These are phyloP conservation scores for Entomortierella beljakovae DNA, from an alignment of 192 early-diverging fungal species.

Conservation along the genomic window DNA sequence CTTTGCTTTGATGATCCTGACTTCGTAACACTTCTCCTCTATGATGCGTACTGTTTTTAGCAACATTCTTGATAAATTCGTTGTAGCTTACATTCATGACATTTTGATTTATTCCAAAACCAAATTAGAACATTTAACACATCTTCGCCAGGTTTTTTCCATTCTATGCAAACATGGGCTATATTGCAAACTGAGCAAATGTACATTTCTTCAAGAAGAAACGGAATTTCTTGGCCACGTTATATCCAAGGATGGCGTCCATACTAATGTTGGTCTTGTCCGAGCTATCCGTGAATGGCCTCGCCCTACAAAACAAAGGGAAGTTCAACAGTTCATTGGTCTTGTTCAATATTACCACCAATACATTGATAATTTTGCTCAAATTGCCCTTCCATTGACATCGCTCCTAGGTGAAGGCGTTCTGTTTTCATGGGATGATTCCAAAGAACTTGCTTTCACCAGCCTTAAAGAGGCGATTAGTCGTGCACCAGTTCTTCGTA, in stretches of 20 bases:
- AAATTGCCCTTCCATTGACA: neutral
- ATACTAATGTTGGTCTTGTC: neutral
- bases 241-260: slow-evolving; percentile 9
- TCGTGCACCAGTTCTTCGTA: slow-evolving; percentile 32
- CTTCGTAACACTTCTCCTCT: slow-evolving; percentile 62
- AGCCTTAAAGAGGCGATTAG: slow-evolving; percentile 27
- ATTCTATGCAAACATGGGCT: slow-evolving; percentile 31
- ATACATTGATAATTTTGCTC: neutral
- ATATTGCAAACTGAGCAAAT: slow-evolving; percentile 39
- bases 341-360: slow-evolving; percentile 11
- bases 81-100: slow-evolving; percentile 53
- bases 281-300: slow-evolving; percentile 27
- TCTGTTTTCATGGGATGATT: neutral
- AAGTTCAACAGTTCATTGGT: no score
- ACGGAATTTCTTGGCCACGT: slow-evolving; percentile 16
- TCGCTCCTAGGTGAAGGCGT: neutral
- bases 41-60: slow-evolving; percentile 58
- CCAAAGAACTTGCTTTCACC: slow-evolving; percentile 30
- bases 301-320: neutral
- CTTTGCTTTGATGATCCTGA: no score
- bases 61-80: slow-evolving; percentile 28
- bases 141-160: slow-evolving; percentile 34
- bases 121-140: slow-evolving; percentile 38
- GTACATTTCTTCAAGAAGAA: slow-evolving; percentile 31
- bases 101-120: slow-evolving; percentile 54